These are phyloP conservation scores for Marasmius fiardii DNA, from an alignment of 1,284 basidiomycete species.

Conservation along the genomic window DNA sequence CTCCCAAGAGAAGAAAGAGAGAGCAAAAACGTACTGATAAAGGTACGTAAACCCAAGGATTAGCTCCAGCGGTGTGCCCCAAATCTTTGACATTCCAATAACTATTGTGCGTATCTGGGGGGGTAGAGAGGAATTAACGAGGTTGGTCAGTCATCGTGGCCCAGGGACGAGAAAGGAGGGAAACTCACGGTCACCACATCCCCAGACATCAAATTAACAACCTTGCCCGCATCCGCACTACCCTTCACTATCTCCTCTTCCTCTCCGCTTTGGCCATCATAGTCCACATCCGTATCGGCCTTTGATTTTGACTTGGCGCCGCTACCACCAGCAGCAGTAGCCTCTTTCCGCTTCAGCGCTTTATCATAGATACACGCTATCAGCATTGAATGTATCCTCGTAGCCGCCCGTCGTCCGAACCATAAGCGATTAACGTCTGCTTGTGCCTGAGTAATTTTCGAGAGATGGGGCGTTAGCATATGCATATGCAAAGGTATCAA, in stretches of 20 bases:
- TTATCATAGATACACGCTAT: constrained; percentile 90
- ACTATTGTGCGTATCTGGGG: background rate
- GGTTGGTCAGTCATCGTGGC: too few species aligned
- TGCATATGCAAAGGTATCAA: too few species aligned
- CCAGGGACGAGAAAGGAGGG: background rate
- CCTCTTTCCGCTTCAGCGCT: constrained; percentile 81
- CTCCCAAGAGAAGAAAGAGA: background rate
- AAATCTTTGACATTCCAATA: constrained; percentile 1
- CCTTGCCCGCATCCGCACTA: constrained; percentile 75
- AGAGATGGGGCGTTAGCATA: too few species aligned
- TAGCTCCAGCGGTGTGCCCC: constrained; percentile 73
- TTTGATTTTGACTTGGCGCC: constrained; percentile 28
- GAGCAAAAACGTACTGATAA: constrained; percentile 65
- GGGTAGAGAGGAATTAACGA: too few species aligned
- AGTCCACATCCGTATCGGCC: constrained; percentile 37
- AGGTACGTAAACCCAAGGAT: constrained; percentile 73
- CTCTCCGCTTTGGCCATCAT: constrained; percentile 37
- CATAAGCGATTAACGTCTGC: constrained; percentile 78
- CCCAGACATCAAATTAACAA: constrained; percentile 75
- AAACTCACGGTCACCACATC: constrained; percentile 51
- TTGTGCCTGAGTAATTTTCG: constrained; percentile 38
- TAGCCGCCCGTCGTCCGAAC: constrained; percentile 67
- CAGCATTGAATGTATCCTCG: constrained; percentile 69
- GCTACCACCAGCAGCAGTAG: constrained; percentile 78
- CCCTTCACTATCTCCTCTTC: constrained; percentile 58